These are phyloP conservation scores for Fremontodendron californicum DNA, from an alignment of 345 rosid species.

Conservation along the genomic window DNA sequence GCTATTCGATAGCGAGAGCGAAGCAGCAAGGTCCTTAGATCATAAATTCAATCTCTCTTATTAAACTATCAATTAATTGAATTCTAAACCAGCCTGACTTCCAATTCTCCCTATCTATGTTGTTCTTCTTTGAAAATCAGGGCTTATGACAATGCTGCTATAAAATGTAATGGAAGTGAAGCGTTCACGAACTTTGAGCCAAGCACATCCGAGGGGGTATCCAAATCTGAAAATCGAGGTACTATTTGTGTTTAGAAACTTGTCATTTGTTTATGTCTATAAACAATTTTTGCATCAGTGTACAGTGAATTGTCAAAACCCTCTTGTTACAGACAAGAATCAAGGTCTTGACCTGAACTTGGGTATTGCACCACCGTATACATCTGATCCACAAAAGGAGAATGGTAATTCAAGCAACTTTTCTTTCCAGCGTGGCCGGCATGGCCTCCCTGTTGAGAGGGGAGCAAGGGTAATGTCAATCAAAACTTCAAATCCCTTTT, in stretches of 20 bases:
- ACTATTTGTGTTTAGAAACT: not conserved
- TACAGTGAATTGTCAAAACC: not conserved
- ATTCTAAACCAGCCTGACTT: not conserved
- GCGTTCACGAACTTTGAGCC: constrained; percentile 90
- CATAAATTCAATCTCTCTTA: constrained; percentile 8
- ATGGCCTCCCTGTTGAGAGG: constrained; percentile 18
- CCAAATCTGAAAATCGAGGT: constrained; percentile 32
- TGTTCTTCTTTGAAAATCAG: constrained; percentile 31
- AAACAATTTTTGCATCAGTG: not conserved
- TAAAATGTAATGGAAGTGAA: constrained; percentile 75
- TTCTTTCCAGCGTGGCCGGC: constrained; percentile 16
- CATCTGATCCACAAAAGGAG: constrained; percentile 20
- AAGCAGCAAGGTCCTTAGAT: constrained; percentile 80
- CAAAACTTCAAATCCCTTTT: not conserved
- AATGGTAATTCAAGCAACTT: constrained; percentile 4
- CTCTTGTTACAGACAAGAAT: constrained; percentile 27
- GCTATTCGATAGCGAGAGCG: constrained; percentile 81
- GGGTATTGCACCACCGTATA: constrained; percentile 47
- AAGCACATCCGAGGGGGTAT: constrained; percentile 41
- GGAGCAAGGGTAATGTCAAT: constrained; percentile 27
- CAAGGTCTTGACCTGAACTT: constrained; percentile 48
- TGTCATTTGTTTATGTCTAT: not conserved
- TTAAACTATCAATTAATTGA: not conserved
- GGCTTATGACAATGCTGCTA: constrained; percentile 91
- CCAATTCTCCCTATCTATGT: constrained; percentile 2